Evolutionary conservation across 2,329 filamentous ascomycete species (phyloP).

Genomic region (Didymella segeticola): DNA sequence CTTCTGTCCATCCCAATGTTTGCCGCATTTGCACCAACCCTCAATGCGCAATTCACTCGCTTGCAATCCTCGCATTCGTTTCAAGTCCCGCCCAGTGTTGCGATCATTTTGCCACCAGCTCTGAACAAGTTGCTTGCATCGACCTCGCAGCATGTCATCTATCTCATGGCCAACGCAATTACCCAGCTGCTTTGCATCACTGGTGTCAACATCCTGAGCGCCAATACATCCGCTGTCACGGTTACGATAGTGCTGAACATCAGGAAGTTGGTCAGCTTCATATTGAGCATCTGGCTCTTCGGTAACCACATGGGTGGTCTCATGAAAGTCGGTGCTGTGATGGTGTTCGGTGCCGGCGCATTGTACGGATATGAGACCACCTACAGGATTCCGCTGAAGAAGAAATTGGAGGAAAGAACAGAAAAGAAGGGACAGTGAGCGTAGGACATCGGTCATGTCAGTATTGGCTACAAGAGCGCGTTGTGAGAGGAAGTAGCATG

Average conservation of each 20-base stretch:
- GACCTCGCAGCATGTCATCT: conserved; percentile 72
- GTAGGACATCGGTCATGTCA: no score
- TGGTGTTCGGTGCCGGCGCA: conserved; percentile 91
- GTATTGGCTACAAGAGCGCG: neutral
- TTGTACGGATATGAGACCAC: conserved; percentile 81
- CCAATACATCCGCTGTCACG: conserved; percentile 86
- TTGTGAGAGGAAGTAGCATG: neutral
- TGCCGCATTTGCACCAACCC: conserved; percentile 70
- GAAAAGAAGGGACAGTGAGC: conserved; percentile 37
- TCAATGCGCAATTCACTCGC: conserved; percentile 68
- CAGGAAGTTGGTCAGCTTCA: conserved; percentile 87
- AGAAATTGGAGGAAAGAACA: conserved; percentile 35
- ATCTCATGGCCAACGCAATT: conserved; percentile 76
- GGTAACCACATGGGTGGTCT: conserved; percentile 80
- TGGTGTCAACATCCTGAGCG: conserved; percentile 91
- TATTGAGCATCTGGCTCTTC: conserved; percentile 93
- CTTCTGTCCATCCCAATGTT: conserved; percentile 79
- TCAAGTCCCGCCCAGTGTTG: conserved; percentile 43
- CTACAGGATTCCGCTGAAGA: conserved; percentile 53
- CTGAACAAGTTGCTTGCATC: conserved; percentile 41
- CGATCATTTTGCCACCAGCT: conserved; percentile 36
- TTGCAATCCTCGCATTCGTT: conserved; percentile 71
- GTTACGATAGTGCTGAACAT: conserved; percentile 97
- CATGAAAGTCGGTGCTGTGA: conserved; percentile 78
- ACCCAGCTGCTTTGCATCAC: conserved; percentile 96